These are phyloP conservation scores for Penicillium italicum DNA, from an alignment of 2,329 filamentous ascomycete genomes.

Conservation along the genomic window DNA sequence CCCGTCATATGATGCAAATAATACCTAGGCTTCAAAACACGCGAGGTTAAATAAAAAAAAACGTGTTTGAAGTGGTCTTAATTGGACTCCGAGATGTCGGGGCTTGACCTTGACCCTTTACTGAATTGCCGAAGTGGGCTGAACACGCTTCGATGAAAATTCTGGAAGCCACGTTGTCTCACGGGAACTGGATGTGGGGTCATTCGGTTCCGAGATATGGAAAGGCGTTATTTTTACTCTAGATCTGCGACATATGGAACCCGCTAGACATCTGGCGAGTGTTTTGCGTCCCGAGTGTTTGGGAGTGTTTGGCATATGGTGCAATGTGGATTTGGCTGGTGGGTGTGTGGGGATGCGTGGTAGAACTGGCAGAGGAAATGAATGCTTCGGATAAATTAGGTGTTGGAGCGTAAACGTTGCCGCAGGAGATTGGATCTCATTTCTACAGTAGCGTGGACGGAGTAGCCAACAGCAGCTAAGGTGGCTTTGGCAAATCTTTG, in stretches of 20 bases:
- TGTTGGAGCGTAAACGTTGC: background rate
- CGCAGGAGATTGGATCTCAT: background rate
- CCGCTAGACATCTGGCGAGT: background rate
- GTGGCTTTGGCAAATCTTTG: too few relatives aligned
- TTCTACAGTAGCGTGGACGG: background rate
- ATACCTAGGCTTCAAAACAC: background rate
- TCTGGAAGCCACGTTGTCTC: slow-evolving; percentile 30
- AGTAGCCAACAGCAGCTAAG: background rate
- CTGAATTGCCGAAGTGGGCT: background rate
- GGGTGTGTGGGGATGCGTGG: background rate
- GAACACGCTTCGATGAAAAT: slow-evolving; percentile 23
- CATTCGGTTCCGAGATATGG: background rate
- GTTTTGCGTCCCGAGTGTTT: background rate
- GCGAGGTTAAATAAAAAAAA: background rate
- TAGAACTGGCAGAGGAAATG: background rate
- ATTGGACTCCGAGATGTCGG: background rate
- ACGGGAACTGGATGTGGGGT: slow-evolving; percentile 1
- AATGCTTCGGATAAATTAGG: background rate
- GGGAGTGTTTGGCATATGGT: background rate
- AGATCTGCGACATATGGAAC: slow-evolving; percentile 14
- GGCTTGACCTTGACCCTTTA: background rate
- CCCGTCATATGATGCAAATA: background rate
- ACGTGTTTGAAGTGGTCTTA: background rate
- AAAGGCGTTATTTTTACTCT: slow-evolving; percentile 26
- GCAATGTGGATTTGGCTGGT: background rate